Percentiles rank a stretch among this genome's conserved stretches.
Conservation (phyloP, 1,284 basidiomycete species). For the Leucoagaricus sp. region DNA sequence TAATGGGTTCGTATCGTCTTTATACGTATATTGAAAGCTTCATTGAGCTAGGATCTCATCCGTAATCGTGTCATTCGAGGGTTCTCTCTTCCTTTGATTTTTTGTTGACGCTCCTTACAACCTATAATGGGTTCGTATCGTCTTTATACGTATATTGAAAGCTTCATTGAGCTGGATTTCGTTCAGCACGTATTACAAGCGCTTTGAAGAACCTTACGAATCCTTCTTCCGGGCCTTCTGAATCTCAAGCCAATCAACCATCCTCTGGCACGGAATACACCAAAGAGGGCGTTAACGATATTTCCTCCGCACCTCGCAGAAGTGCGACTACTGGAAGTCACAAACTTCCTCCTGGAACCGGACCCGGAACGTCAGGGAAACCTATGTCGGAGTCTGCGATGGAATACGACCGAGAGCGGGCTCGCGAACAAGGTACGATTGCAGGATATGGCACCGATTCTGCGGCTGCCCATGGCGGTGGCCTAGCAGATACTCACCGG, state of each 20-base stretch:
- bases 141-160: no score
- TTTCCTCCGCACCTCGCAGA: background rate
- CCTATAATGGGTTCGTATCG: background rate
- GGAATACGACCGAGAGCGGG: conserved; percentile 15
- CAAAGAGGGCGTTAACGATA: background rate
- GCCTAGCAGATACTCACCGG: conserved; percentile 22
- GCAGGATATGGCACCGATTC: conserved; percentile 25
- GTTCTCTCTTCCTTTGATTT: background rate
- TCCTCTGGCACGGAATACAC: conserved; percentile 1
- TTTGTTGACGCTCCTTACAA: no score
- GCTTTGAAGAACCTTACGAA: background rate
- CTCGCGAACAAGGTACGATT: conserved; percentile 14
- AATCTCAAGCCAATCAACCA: background rate
- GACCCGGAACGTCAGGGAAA: conserved; percentile 21
- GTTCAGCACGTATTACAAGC: background rate
- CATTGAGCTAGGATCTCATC: background rate
- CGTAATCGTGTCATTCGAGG: background rate
- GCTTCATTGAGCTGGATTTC: background rate
- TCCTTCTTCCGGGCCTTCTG: background rate
- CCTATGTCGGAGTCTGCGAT: conserved; percentile 15
- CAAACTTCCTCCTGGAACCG: conserved; percentile 22
- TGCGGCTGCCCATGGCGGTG: conserved; percentile 25
- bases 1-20: background rate
- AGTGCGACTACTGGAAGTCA: background rate
- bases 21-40: no score